Conservation (phyloP, 1,284 basidiomycete genomes). For the Pulveroboletus ridleyi region DNA sequence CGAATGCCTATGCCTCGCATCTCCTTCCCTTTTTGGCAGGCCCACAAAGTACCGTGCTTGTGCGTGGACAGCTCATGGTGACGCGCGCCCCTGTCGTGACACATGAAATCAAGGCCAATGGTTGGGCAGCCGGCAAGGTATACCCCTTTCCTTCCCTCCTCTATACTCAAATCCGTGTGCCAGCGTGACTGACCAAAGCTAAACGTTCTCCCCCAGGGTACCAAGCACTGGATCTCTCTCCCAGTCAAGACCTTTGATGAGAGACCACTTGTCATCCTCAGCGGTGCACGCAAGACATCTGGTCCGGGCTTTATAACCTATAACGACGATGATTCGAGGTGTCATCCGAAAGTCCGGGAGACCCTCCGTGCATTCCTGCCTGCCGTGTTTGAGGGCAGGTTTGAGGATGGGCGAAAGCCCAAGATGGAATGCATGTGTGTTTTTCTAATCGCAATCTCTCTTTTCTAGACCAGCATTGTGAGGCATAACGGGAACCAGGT, state of each 20-base stretch:
- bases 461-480: slow-evolving; percentile 80
- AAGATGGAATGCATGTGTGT: slow-evolving; percentile 78
- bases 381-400: slow-evolving; percentile 59
- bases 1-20: slow-evolving; percentile 79
- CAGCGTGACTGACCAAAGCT: background rate
- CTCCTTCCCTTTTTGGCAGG: slow-evolving; percentile 65
- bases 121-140: slow-evolving; percentile 54
- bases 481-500: slow-evolving; percentile 67
- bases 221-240: slow-evolving; percentile 85
- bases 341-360: slow-evolving; percentile 55
- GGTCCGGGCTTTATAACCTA: slow-evolving; percentile 54
- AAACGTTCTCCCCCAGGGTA: slow-evolving; percentile 40
- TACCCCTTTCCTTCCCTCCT: too few relatives aligned
- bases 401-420: slow-evolving; percentile 49
- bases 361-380: slow-evolving; percentile 66
- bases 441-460: slow-evolving; percentile 3
- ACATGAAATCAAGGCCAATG: slow-evolving; percentile 41
- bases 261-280: slow-evolving; percentile 71
- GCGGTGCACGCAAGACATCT: slow-evolving; percentile 66
- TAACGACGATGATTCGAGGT: slow-evolving; percentile 64
- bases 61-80: slow-evolving; percentile 77
- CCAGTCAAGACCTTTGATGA: slow-evolving; percentile 46
- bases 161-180: too few relatives aligned
- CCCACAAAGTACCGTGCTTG: slow-evolving; percentile 65
- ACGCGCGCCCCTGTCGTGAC: slow-evolving; percentile 54